Base-by-base conservation (phyloP, 176 grass and related monocot genomes). In the Miscanthus lutarioriparius region DNA sequence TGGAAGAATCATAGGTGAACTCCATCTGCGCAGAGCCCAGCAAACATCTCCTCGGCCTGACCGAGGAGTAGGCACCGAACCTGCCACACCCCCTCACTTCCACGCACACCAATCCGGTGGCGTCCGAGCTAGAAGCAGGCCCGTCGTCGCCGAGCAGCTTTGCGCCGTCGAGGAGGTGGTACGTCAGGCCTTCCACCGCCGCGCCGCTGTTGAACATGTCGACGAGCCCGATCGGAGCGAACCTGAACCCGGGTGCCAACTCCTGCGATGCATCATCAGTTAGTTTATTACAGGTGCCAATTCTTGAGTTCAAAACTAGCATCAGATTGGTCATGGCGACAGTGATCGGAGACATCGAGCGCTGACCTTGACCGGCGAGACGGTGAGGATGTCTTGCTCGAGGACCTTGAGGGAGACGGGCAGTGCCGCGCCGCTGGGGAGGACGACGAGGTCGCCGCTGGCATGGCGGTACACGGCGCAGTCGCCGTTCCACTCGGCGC, bases 131-230 rank as follows among this genome's bases (percentile, higher is more conserved):
- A 17, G 64, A 76, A 79, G 64, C 43, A 2, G 70, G 11, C 28
- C 54, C 84, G 6, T 74, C 45, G 8, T 81, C 45, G 45, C 14
- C 45, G 45, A 48, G 45, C 45, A 48, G 13, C 45, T 48, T 48
- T 48, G 45, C 45, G 45, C 45, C 45, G 45, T 78, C 82, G 3
- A 93, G 77, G 40, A 84, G 61, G 81, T 87, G 83, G 85, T 95
- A 98, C 9, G 80, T 87, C 32, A 98, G 83, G 51, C 85, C 82
- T 85, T 93, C 93, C 48, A 98, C 80, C 11, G 96, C 92, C 27
- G 72, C 96, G 15, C 96, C 96, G 15, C 88, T 68, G 66, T 98
- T 98, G 90, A 91, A 98, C 96, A 98, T 98, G 83, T 95, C 91
- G 5, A 95, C 20, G 6, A 98, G 79, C 0, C 96, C 96, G 2